Evolutionary conservation across 495 filamentous ascomycete genomes (phyloP), one percentile per base, ranked within the genome.

Genomic region (Gamarada debralockiae): DNA sequence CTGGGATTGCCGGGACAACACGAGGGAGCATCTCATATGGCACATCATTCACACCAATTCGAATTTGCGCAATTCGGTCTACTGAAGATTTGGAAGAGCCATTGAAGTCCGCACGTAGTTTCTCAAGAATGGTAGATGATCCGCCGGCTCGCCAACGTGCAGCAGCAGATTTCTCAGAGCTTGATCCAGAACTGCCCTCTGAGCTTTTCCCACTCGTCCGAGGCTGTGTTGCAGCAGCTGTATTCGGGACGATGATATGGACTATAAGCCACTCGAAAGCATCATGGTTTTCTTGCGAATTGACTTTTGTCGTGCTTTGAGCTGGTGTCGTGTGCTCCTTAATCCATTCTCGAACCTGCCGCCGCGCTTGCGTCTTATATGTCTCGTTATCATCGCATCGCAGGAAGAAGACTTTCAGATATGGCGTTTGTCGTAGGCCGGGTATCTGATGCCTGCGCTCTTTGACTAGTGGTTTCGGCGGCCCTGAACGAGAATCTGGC

Each of bases 191-290:
- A 27, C 41, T 56, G 37, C 70, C 64, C 27, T 66, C 67, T 40
- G 74, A 68, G 2, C 64, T 58, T 56, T 74, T 69, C 25, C 64
- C 66, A 22, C 69, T 68, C 13, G 69, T 62, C 8, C 85, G 73
- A 10, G 85, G 84, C 64, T 89, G 84, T 12, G 82, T 83, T 37
- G 89, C 79, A 2, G 88, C 84, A 20, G 80, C 73, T 14, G 89
- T 92, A 57, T 90, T 89, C 14, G 87, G 83, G 41, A 93, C 78
- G 14, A 95, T 83, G 47, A 98, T 84, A 65, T 97, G 93, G 10
- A 98, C 60, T 50, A 98, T 90, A 15, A 98, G 75, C 92, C 92
- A 98, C 64, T 98, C 95, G 62, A 87, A 96, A 3, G 95, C 95
- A 72, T 97, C 95, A 65, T 98, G 93, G 79, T 74, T 96, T 81